Evolutionary conservation across 768 basidiomycete genomes (phyloP), one percentile per base, ranked within the genome.

Genomic region (Mycena galericulata): DNA sequence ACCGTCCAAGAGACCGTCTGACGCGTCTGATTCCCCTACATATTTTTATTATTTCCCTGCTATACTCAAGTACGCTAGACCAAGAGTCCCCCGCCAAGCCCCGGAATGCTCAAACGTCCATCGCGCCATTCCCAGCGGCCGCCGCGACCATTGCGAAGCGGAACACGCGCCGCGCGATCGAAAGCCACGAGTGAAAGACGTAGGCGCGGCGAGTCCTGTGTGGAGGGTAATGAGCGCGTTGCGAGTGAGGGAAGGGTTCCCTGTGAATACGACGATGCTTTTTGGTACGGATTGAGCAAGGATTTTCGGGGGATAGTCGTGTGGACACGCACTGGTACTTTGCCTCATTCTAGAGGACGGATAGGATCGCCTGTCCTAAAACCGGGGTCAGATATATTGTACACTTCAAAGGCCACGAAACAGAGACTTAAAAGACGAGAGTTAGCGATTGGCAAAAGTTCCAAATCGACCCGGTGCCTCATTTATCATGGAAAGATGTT

Each of bases 271-370:
- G 27, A 72, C 70, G 47, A 71, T 68, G 59, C 72, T 72, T 38
- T 45, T 22, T 8, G 36, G 14, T 10, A 29, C 17, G 22, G 34
- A 4, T 17, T 53, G 27, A 41, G 38, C 29, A 22, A 29, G 15
- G 20, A 18, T 17, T 14, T 9, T 38, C 11, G 18, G 50, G 22
- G 17, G 29, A 27, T 1, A 17, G n/a, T n/a, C n/a, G n/a, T 40
- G n/a, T 5, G 49, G 3, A 61, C 3, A 53, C 69, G 49, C 27
- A 73, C 70, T 62, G 68, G 53, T 69, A 73, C 43, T 69, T 71
- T 15, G 70, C 72, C 30, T 73, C 70, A 50, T 73, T 73, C 61
- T 71, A 67, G 26, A 73, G 68, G 22, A 73, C 72, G 50, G 47
- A 73, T 67, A 32, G 67, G 70, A 43, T 73, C 72, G 38, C 55